Evolutionary conservation across 1,284 basidiomycete genomes (phyloP), one percentile per base, ranked within the genome.

Genomic region (Jaminaea rosea): DNA sequence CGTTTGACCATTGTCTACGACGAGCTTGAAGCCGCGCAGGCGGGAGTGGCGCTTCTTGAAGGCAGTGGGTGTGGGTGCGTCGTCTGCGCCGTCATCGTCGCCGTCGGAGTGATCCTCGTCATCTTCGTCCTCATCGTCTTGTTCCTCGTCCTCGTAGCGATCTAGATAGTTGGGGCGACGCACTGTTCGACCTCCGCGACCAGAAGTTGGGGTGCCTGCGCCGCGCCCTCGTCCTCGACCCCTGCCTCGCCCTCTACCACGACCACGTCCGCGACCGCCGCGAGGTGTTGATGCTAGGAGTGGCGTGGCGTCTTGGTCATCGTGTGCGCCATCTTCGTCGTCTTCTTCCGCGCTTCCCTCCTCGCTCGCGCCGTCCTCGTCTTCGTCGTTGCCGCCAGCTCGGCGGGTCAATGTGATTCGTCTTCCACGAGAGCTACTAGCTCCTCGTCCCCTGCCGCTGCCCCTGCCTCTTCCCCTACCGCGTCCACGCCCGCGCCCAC

Each of bases 341-440:
- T 48, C 47, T 36, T 10, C 13, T 23, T 28, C 42, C 26, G 15
- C 17, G n/a, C 23, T 26, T 13, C 19, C 47, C 2, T 4, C 28
- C 21, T 45, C 48, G 21, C 45, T 23, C 47, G 21, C n/a, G 23
- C 36, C 49, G 23, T 49, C 49, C 11, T 46, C 39, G n/a, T 26
- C 49, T 19, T 50, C 49, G 15, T 26, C 27, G 9, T 49, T 41
- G 5, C 47, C 47, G 2, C 27, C 42, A 27, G 46, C 47, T n/a
- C n/a, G n/a, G n/a, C n/a, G n/a, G n/a, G n/a, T 47, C 34, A 47
- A 34, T 19, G 19, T 26, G 19, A 6, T 32, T 17, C 19, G 27
- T 47, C 23, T 44, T 26, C n/a, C 47, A 24, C 10, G 19, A n/a
- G 19, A 46, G 24, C 5, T 26, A 15, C 31, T 47, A 27, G 28